Evolutionary conservation across 208 protist genomes (phyloP), one percentile per base, ranked within the genome.

Genomic region (Naegleria gruberi): DNA sequence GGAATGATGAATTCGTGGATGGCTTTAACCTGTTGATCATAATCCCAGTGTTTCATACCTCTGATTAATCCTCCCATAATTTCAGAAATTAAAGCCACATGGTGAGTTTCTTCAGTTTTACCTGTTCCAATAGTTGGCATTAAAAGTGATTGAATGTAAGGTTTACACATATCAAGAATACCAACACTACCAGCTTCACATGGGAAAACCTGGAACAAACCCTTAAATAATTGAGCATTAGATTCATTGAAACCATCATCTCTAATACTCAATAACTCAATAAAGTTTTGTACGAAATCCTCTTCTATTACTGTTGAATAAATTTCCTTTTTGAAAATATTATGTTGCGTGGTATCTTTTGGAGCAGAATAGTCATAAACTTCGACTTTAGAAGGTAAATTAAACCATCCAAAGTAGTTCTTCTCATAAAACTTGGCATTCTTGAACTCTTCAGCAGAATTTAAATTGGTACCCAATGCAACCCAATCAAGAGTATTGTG

Each of bases 11-110:
- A 65, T 10, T 88, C 41, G 42, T 4, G 4, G 42, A 43, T 26
- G 1, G 19, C 15, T 43, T 57, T 37, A 19, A 12, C 6, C 42
- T 88, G 84, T 26, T 41, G 2, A 17, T n/a, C 2, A 88, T 37
- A 65, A 4, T 17, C 6, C 84, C 84, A 88, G 65, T 88, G 84
- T 65, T 88, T 88, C 44, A 65, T 88, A 30, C 84, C 84, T 43
- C 84, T n/a, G 30, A 65, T 42, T 3, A 88, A 55, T 26, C 84
- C 84, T 17, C 84, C 46, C 10, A 88, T 8, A 40, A 44, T 34
- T 88, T 88, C 84, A n/a, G 84, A 34, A n/a, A 34, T 23, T 7
- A 42, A 43, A 4, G 45, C 19, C 12, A 88, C 26, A 42, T 65
- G n/a, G 10, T 55, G 45, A 37, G 65, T 17, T 42, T 88, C 84